Evolutionary conservation across 306 rosid genomes (phyloP).

Genomic region (Rosa chinensis): DNA sequence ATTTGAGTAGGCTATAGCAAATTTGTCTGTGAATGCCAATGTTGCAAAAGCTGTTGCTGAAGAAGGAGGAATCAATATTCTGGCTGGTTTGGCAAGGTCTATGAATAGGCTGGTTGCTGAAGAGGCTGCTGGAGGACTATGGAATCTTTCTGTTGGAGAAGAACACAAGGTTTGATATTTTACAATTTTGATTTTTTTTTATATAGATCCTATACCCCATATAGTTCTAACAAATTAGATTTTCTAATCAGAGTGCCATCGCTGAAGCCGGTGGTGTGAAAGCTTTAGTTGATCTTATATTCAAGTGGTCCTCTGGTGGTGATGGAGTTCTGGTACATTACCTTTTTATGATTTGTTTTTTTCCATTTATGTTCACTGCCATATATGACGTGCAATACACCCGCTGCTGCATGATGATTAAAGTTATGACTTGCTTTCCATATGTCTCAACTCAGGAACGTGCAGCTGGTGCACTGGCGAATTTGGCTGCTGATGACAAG

Average conservation of each 20-base stretch:
- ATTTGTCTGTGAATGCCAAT: constrained; percentile 91
- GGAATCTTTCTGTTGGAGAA: constrained; percentile 99
- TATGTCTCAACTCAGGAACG: constrained; percentile 71
- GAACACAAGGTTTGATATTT: constrained; percentile 81
- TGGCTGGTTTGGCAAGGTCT: constrained; percentile 97
- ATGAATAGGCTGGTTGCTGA: constrained; percentile 96
- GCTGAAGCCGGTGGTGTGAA: constrained; percentile 97
- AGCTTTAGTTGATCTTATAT: constrained; percentile 96
- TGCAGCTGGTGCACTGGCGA: constrained; percentile 99
- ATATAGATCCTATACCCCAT: constrained; percentile 16
- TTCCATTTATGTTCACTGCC: constrained; percentile 24
- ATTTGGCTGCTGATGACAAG: constrained; percentile 99
- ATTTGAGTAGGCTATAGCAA: constrained; percentile 81
- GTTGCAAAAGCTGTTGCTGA: constrained; percentile 99
- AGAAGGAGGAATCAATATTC: constrained; percentile 94
- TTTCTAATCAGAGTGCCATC: constrained; percentile 76
- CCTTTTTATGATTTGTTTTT: constrained; percentile 20
- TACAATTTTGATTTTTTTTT: constrained; percentile 16
- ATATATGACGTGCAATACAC: constrained; percentile 15
- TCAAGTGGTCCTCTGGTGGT: constrained; percentile 95
- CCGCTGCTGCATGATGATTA: constrained; percentile 19
- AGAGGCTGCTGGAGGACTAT: constrained; percentile 99
- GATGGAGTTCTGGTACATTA: constrained; percentile 93
- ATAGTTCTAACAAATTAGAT: constrained; percentile 27
- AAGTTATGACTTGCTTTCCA: constrained; percentile 11